Base-by-base conservation (phyloP, 2,329 filamentous ascomycete species). In the Fusarium ramigenum region DNA sequence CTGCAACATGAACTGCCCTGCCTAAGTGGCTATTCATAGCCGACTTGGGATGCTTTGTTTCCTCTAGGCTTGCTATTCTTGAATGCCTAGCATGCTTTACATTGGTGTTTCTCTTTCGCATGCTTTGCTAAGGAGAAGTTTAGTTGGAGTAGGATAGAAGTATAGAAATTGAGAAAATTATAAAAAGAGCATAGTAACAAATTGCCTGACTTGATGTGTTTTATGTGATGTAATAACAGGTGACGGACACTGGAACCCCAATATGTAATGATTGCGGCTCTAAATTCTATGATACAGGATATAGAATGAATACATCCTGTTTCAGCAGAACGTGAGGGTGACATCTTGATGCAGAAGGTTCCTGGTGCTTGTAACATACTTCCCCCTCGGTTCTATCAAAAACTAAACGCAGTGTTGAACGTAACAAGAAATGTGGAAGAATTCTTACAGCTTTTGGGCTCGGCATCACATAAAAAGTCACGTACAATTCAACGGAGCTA, bases 231-330 rank as follows among this genome's bases (percentile, higher is more conserved):
- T 8, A 11, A n/a, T 32, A 49, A 12, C 7, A n/a, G 21, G 28
- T 12, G 10, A 4, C 2, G 21, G 11, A n/a, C 3, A 49, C 15
- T 18, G 28, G 7, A 7, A 32, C 7, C 18, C 5, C 3, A 32
- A 2, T 12, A 12, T 49, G 15, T n/a, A 1, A 7, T 32, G 21
- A 32, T n/a, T 18, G 7, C 15, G 15, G 2, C 21, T 3, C 18
- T 7, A 2, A n/a, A 8, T 7, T n/a, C 10, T 4, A 12, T 6
- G 4, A 10, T 2, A 18, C 8, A 3, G 10, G 21, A 18, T 32
- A 9, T 12, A 12, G 3, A 32, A n/a, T 49, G 15, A n/a, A n/a
- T 12, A 4, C 3, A 9, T 49, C 28, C 21, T 18, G 15, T 9
- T 19, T n/a, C 21, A 16, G 3, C 5, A 7, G 32, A 34, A 34